Evolutionary conservation across 1,139 yeast species (phyloP), one percentile per base, ranked within the genome.

Genomic region (Torulaspora globosa): DNA sequence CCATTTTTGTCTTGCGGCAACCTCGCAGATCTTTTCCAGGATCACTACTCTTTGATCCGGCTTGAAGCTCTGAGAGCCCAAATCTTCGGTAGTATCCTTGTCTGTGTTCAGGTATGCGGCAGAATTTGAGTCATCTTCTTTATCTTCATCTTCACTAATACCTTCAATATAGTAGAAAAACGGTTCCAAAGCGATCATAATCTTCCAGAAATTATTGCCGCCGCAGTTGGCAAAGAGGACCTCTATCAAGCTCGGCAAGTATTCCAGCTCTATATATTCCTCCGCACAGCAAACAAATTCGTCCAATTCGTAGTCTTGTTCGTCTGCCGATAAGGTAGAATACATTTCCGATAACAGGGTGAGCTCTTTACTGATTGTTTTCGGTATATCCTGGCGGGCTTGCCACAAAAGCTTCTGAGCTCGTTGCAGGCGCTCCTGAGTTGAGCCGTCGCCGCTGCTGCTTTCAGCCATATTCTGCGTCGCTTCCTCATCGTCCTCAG

Each of bases 231-330:
- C 51, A 32, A 62, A 63, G 11, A 65, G 41, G 19, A 64, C 60
- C 27, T 62, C 59, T 10, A 64, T 58, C 33, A 65, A 50, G 12
- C 60, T 55, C n/a, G 69, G 68, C 24, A 64, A 48, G 46, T 59
- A 65, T 41, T 62, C 66, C n/a, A 61, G 46, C 49, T 65, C 68
- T 32, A 64, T 64, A 39, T 64, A 65, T 43, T 63, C 67, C 37
- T 65, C 69, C 2, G 69, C 69, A 44, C 67, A 62, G 42, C 65
- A 59, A 3, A 65, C 69, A 53, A 65, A 65, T 44, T 64, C 67
- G 46, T 63, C 67, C 18, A 65, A 43, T 46, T 63, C 64, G 34
- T 58, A 64, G 44, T 65, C 69, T 47, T 65, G 69, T 47, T 65
- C 69, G 43, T 62, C 67, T 2, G 67, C 65, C 11, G 66, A 62